These are phyloP conservation scores for Arthromyces matolae DNA, from an alignment of 768 basidiomycete species.

Conservation along the genomic window DNA sequence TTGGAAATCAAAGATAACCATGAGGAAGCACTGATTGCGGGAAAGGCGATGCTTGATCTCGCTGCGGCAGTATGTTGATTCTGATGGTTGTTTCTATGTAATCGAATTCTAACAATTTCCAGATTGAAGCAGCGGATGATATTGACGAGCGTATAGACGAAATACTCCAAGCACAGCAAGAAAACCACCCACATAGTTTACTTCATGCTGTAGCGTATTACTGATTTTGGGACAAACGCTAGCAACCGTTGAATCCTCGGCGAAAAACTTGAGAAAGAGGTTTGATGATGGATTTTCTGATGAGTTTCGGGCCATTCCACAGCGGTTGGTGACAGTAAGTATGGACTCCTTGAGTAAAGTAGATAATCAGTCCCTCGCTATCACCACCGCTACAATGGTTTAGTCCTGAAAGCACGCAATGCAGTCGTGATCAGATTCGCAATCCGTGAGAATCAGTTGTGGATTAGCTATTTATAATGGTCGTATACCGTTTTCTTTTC, in stretches of 20 bases:
- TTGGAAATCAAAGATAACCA: conserved; percentile 99
- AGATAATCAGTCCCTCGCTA: too few species aligned
- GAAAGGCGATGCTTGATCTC: conserved; percentile 90
- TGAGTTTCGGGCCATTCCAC: too few species aligned
- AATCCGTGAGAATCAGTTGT: conserved; percentile 61
- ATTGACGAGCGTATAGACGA: conserved; percentile 88
- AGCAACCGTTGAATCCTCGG: too few species aligned
- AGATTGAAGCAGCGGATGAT: conserved; percentile 86
- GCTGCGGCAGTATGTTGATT: conserved; percentile 71
- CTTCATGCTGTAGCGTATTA: conserved; percentile 92
- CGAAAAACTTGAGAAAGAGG: too few species aligned
- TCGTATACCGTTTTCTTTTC: neutral
- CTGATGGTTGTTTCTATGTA: conserved; percentile 5
- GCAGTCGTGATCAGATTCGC: conserved; percentile 31
- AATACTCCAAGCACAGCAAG: conserved; percentile 82
- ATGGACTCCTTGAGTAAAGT: too few species aligned
- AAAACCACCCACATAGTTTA: conserved; percentile 87
- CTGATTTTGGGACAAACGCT: too few species aligned
- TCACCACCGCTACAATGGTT: too few species aligned
- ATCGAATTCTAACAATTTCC: conserved; percentile 14
- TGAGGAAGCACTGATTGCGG: conserved; percentile 95
- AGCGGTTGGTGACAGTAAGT: too few species aligned
- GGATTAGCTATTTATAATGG: conserved; percentile 35
- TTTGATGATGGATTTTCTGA: too few species aligned
- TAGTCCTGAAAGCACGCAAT: conserved; percentile 42